Evolutionary conservation across 768 basidiomycete genomes (phyloP).

Genomic region (Boletales sp.): DNA sequence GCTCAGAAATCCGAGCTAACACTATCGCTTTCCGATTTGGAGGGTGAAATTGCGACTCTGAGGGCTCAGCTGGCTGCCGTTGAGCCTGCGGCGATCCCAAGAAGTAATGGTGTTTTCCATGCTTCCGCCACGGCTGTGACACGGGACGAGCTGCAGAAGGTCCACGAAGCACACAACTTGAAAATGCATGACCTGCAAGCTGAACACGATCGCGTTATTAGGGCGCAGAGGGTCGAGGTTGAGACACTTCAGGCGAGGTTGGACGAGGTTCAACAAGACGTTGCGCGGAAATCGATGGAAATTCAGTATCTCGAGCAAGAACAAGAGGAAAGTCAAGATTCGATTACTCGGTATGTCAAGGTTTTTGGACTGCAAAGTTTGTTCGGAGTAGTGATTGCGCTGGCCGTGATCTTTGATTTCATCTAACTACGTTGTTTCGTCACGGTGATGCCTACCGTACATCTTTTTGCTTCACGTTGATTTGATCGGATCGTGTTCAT

Average conservation of each 20-base stretch:
- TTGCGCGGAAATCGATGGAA: conserved; percentile 75
- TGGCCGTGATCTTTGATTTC: conserved; percentile 54
- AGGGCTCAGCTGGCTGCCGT: conserved; percentile 52
- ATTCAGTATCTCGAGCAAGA: conserved; percentile 77
- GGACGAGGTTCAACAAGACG: conserved; percentile 55
- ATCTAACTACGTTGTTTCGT: conserved; percentile 34
- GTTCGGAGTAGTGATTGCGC: conserved; percentile 46
- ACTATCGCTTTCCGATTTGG: conserved; percentile 64
- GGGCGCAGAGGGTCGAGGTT: conserved; percentile 53
- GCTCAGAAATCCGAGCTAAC: conserved; percentile 62
- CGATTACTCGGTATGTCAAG: conserved; percentile 74
- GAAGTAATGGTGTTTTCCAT: conserved; percentile 49
- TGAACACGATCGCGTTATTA: conserved; percentile 57
- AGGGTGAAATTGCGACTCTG: conserved; percentile 70
- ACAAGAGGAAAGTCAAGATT: conserved; percentile 71
- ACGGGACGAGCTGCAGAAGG: conserved; percentile 70
- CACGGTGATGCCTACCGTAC: conserved; percentile 15
- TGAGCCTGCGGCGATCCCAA: conserved; percentile 45
- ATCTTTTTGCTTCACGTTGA: conserved; percentile 13
- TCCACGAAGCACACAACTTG: conserved; percentile 83
- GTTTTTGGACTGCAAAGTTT: conserved; percentile 59
- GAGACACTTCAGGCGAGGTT: conserved; percentile 47
- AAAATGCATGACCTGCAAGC: conserved; percentile 74
- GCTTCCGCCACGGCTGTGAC: conserved; percentile 47
- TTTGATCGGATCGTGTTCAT: conserved; percentile 13